Base-by-base conservation (phyloP, 805 yeast genomes). In the Yarrowia porcina region DNA sequence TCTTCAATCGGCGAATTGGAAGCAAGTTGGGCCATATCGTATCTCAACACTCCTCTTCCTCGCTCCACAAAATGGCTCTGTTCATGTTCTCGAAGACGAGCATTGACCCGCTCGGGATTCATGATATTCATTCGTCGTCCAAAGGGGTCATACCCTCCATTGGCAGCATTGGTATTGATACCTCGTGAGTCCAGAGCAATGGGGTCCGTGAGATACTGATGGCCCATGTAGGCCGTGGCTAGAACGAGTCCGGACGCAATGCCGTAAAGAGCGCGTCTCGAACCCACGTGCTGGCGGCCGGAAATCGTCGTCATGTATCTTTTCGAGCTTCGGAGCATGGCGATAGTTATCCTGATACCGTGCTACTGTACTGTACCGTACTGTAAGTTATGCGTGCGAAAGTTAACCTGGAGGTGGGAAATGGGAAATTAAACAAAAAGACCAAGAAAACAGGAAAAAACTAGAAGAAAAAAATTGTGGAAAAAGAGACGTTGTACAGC, bases 1-100 rank as follows among this genome's bases (percentile, higher is more conserved):
- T 94, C 99, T 73, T 94, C 99, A 66, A 92, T 90, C 11, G 98
- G 98, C 61, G 88, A 85, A 73, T 94, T 94, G 45, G 96, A 87
- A 9, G 97, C 88, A 60, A 94, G 76, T 74, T 94, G 99, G 38
- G 94, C 82, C 27, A 90, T 82, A 72, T 94, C 99, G 71, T 91
- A 93, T 64, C 99, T 80, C 11, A 84, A 73, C 18, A 94, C 93
- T 20, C 98, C 98, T 65, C 88, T 86, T 12, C 93, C 92, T 64
- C 97, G 80, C 67, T 88, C 86, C 20, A 93, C 93, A 33, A 77
- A 72, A 69, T 86, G 89, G 66, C 93, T 85, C 73, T 92, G 94
- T 71, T 93, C 97, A 67, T 79, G 78, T 67, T 85, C 84, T 64
- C 92, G 82, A 66, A 92, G 78, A 65, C 83, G 81, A 30, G 79